These are phyloP conservation scores for Aristolochia contorta DNA, from an alignment of 164 flowering plant genomes.

Conservation along the genomic window DNA sequence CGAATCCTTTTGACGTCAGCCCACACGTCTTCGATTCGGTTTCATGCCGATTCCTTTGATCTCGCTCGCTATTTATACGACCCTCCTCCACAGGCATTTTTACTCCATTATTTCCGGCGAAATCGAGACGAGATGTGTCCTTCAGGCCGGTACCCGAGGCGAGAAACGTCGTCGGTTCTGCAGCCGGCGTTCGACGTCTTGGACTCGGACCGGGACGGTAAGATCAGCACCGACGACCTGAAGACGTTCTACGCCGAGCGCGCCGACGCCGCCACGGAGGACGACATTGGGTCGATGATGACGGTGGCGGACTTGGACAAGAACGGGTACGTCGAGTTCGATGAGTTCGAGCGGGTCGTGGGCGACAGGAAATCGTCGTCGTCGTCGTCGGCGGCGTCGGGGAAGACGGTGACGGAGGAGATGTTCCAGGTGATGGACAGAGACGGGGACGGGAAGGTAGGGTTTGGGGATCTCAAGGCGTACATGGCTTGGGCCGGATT, in stretches of 20 bases:
- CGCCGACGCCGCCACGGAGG: slow-evolving; percentile 27
- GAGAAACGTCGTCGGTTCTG: slow-evolving; percentile 20
- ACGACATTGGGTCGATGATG: slow-evolving; percentile 66
- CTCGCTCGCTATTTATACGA: not conserved
- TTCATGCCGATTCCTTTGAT: too few species aligned
- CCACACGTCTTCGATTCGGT: too few species aligned
- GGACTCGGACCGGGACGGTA: slow-evolving; percentile 83
- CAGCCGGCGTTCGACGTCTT: slow-evolving; percentile 63
- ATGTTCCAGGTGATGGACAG: slow-evolving; percentile 63
- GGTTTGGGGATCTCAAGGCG: slow-evolving; percentile 50
- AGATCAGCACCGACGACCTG: slow-evolving; percentile 74
- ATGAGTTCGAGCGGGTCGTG: slow-evolving; percentile 66
- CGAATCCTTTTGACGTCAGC: not conserved
- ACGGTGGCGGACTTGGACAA: slow-evolving; percentile 56
- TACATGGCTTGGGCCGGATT: slow-evolving; percentile 59
- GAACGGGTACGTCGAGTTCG: slow-evolving; percentile 69
- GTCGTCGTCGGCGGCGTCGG: not conserved
- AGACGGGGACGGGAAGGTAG: slow-evolving; percentile 80
- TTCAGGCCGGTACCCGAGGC: slow-evolving; percentile 26
- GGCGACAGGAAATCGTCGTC: slow-evolving; percentile 1
- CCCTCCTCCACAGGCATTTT: not conserved
- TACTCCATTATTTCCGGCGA: not conserved
- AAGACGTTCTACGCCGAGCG: slow-evolving; percentile 35
- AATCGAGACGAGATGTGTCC: slow-evolving; percentile 46
- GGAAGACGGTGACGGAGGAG: slow-evolving; percentile 35